Base-by-base conservation (phyloP, 2,329 filamentous ascomycete genomes). In the Cercospora zeae-maydis region DNA sequence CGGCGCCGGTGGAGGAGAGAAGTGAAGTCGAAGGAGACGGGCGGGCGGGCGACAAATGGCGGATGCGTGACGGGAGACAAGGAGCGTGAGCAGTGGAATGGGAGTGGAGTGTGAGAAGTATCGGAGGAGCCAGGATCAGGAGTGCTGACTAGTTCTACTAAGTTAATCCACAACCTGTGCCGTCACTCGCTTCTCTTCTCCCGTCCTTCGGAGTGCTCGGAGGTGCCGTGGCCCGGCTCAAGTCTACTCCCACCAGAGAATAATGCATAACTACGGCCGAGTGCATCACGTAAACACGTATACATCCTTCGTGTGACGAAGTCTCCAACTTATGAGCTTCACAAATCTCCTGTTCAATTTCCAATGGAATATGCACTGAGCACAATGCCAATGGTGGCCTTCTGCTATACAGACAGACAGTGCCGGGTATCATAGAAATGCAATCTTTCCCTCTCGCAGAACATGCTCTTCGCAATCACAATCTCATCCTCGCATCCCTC, bases 401-500 rank as follows among this genome's bases (percentile, higher is more conserved):
- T 31, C 33, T 42, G 30, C 49, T 33, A 21, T 53, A 21, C 30
- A 53, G 49, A 21, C 30, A 53, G 49, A 53, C 49, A 56, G 30
- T 7, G 59, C 51, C 59, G 59, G 59, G 59, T 62, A 62, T 62
- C 59, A 57, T 57, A 62, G 45, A 45, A 63, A 34, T 24, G 16
- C 30, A 59, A 45, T n/a, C 11, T 19, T 36, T 30, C 70, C 14
- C 13, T 13, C 67, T 73, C 54, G 14, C 54, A 39, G 19, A 47
- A 27, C 42, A 27, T 27, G 11, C 7, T 3, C 42, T n/a, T n/a
- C 7, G 21, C 42, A 13, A 34, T 61, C 59, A 61, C 24, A 69
- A 62, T 70, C 79, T 81, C 71, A 82, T 70, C 65, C 84, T 81
- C 42, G 80, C 80, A 67, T 77, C 79, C 66, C 81, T 79, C 55